Percentiles rank a stretch among this genome's conserved stretches.
Conservation (phyloP, 2,329 filamentous ascomycete genomes). For the Sporothrix luriei region DNA sequence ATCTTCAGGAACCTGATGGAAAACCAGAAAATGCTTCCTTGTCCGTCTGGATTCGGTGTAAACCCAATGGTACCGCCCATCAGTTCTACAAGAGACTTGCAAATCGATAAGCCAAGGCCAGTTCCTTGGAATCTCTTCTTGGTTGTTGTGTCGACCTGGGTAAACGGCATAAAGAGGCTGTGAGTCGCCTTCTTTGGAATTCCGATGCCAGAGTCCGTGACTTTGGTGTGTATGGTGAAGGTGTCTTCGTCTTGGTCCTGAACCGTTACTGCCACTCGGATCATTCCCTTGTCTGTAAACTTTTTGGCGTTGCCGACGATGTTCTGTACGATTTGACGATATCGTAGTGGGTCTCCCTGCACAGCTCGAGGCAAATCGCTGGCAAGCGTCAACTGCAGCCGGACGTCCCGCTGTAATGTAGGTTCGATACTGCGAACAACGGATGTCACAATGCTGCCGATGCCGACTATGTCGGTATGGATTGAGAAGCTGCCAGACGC, state of each 20-base stretch:
- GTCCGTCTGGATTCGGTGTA: constrained; percentile 77
- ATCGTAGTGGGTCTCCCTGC: constrained; percentile 61
- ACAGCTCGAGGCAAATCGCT: constrained; percentile 53
- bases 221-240: constrained; percentile 56
- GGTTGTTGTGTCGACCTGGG: constrained; percentile 94
- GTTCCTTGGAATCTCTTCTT: constrained; percentile 95
- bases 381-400: constrained; percentile 49
- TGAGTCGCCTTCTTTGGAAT: constrained; percentile 65
- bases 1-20: constrained; percentile 56
- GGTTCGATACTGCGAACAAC: constrained; percentile 55
- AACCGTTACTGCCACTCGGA: constrained; percentile 50
- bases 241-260: constrained; percentile 47
- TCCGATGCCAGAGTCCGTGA: constrained; percentile 80
- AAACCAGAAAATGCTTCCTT: constrained; percentile 94
- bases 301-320: constrained; percentile 63
- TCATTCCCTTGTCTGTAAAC: constrained; percentile 60
- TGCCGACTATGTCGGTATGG: constrained; percentile 54
- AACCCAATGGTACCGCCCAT: constrained; percentile 98
- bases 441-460: constrained; percentile 51
- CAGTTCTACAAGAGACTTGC: constrained; percentile 87
- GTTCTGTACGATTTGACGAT: constrained; percentile 65
- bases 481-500: constrained; percentile 62
- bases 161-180: constrained; percentile 86
- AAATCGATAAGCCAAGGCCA: constrained; percentile 90
- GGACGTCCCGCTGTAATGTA: constrained; percentile 51